phyloP scores from a whole-genome alignment of 176 grass and related monocot species.

The Microstegium vimineum region DNA sequence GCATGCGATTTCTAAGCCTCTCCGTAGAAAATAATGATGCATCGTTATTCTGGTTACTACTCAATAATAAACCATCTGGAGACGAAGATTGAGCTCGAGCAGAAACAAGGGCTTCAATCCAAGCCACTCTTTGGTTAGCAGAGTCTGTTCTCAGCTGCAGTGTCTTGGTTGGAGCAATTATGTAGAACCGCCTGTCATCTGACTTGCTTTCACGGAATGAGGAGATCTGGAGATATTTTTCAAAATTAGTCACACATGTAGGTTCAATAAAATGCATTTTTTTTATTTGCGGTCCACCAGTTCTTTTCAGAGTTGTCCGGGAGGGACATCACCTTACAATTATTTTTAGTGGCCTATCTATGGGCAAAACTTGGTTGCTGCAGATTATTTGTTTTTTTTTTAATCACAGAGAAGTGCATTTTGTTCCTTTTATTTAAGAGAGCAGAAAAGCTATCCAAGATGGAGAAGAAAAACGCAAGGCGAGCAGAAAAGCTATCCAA shows the following conservation, averaged over 20 bases:
- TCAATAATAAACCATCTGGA: constrained; percentile 32
- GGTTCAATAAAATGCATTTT: not conserved
- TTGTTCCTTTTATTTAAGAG: too few relatives aligned
- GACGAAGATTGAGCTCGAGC: constrained; percentile 67
- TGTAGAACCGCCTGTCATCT: constrained; percentile 85
- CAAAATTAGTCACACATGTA: not conserved
- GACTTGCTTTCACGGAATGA: constrained; percentile 96
- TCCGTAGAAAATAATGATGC: constrained; percentile 78
- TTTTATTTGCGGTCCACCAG: not conserved
- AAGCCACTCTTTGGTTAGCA: constrained; percentile 66
- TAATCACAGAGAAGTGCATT: not conserved
- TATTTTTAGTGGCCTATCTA: not conserved
- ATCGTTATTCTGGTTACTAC: constrained; percentile 44
- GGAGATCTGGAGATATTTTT: constrained; percentile 53
- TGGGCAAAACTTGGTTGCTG: not conserved
- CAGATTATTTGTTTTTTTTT: not conserved
- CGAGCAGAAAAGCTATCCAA: too few relatives aligned
- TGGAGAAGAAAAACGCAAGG: too few relatives aligned
- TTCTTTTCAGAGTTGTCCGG: not conserved
- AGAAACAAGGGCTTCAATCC: constrained; percentile 84
- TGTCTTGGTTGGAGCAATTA: constrained; percentile 78
- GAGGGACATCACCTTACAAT: not conserved
- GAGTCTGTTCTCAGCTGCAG: constrained; percentile 85
- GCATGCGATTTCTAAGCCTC: constrained; percentile 70
- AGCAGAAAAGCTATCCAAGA: too few relatives aligned